Conservation (phyloP, 176 grass and related monocot genomes). For the Bolboschoenus planiculmis region DNA sequence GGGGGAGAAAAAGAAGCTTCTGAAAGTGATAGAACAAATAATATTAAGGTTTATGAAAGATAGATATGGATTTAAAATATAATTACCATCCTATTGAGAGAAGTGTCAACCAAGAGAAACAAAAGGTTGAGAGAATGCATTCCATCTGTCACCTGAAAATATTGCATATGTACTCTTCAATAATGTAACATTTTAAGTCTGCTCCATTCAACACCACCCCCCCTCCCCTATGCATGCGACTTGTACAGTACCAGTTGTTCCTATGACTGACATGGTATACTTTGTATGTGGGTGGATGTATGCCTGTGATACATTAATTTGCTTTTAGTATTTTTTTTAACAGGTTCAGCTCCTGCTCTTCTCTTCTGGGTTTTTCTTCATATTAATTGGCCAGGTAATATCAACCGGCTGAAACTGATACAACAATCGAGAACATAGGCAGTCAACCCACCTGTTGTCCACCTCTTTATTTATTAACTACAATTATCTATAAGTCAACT, state of each 20-base stretch:
- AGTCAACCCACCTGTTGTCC: no score
- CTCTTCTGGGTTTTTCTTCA: background rate
- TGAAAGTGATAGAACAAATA: background rate
- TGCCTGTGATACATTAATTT: background rate
- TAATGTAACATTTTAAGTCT: background rate
- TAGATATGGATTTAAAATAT: background rate
- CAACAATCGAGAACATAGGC: no score
- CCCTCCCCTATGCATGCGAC: background rate
- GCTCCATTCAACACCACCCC: background rate
- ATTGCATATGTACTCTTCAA: constrained; percentile 5
- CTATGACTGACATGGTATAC: background rate
- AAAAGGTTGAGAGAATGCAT: constrained; percentile 78
- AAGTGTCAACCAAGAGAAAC: constrained; percentile 69
- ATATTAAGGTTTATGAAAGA: background rate
- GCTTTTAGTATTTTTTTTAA: background rate
- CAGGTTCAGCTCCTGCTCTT: background rate
- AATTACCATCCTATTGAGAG: constrained; percentile 80
- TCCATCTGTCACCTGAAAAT: constrained; percentile 53
- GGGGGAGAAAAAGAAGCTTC: background rate
- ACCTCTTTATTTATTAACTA: no score
- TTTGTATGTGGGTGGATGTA: background rate
- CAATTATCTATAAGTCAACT: no score
- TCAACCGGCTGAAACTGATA: background rate
- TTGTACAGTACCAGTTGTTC: background rate
- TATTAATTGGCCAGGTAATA: background rate